A percentile compares a stretch with the other conserved stretches of the same genome.
Evolutionary conservation across 768 basidiomycete genomes (phyloP).

Genomic region (Amanita rubescens): DNA sequence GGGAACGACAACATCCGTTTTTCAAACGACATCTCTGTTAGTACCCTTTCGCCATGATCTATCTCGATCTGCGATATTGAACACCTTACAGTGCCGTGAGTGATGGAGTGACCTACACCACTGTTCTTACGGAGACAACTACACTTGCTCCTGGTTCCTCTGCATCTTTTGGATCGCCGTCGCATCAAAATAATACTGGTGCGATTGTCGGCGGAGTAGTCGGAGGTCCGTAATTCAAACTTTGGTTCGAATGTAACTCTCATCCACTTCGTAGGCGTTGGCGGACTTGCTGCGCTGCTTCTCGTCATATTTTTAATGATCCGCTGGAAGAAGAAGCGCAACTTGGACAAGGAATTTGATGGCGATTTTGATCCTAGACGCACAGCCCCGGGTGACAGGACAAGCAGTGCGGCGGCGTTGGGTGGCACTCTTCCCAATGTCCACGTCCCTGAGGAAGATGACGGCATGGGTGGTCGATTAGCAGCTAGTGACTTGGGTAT

Average conservation of each 20-base stretch:
- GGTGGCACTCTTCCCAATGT: slow-evolving; percentile 12
- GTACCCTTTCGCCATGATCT: background rate
- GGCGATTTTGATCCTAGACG: slow-evolving; percentile 36
- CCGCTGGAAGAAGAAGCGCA: slow-evolving; percentile 18
- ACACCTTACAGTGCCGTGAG: background rate
- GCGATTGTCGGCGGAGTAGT: slow-evolving; percentile 47
- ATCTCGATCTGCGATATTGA: background rate
- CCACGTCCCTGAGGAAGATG: slow-evolving; percentile 19
- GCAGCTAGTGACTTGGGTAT: slow-evolving; percentile 22
- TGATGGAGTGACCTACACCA: slow-evolving; percentile 24
- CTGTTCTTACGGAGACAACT: slow-evolving; percentile 19
- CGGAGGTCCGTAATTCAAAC: slow-evolving; percentile 28
- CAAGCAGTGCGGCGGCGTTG: slow-evolving; percentile 7
- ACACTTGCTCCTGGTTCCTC: slow-evolving; percentile 19
- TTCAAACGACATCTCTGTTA: slow-evolving; percentile 4
- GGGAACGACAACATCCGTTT: background rate
- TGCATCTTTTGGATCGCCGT: slow-evolving; percentile 9
- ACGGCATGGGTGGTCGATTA: slow-evolving; percentile 29
- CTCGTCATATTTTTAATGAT: slow-evolving; percentile 20
- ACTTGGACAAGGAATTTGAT: slow-evolving; percentile 24
- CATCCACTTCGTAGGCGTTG: slow-evolving; percentile 21
- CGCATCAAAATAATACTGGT: slow-evolving; percentile 18
- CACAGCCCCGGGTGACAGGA: slow-evolving; percentile 8
- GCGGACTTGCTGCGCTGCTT: slow-evolving; percentile 16
- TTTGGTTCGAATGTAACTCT: background rate